phyloP scores from a whole-genome alignment of 805 yeast genomes.

The Suhomyces emberorum region DNA sequence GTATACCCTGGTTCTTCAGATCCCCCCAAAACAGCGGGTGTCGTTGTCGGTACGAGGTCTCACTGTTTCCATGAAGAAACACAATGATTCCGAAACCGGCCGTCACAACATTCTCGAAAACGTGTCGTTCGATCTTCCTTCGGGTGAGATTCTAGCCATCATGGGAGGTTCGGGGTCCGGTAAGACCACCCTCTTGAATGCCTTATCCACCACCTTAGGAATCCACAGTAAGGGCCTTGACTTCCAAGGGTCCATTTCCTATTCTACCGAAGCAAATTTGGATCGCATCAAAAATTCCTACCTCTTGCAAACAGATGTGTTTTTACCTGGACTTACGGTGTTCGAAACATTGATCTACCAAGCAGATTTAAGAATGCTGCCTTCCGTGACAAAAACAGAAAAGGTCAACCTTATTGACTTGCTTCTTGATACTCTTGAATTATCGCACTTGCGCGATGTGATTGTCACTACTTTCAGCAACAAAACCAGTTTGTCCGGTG shows the following conservation, averaged over 20 bases:
- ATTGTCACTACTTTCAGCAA: constrained; percentile 18
- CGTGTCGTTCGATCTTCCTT: constrained; percentile 18
- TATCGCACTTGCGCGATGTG: constrained; percentile 15
- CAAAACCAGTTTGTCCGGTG: constrained; percentile 21
- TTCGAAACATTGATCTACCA: constrained; percentile 21
- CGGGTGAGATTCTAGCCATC: constrained; percentile 22
- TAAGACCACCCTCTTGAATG: constrained; percentile 25
- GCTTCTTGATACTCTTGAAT: constrained; percentile 19
- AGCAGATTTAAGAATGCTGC: constrained; percentile 22
- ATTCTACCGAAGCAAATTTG: constrained; percentile 6
- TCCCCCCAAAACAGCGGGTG: constrained; percentile 7
- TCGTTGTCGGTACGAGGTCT: constrained; percentile 11
- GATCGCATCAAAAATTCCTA: constrained; percentile 19
- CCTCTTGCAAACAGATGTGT: constrained; percentile 21
- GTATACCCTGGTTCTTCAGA: not conserved
- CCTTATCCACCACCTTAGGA: constrained; percentile 20
- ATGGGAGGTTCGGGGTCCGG: constrained; percentile 30
- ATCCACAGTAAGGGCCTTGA: constrained; percentile 11
- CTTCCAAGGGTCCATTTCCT: constrained; percentile 19
- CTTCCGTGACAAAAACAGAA: constrained; percentile 10
- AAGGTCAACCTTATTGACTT: constrained; percentile 13
- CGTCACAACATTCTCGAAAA: constrained; percentile 14
- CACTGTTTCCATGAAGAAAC: constrained; percentile 7
- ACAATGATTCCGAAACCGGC: constrained; percentile 1
- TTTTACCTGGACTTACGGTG: constrained; percentile 23